These are phyloP conservation scores for Mycena olivaceomarginata DNA, from an alignment of 768 basidiomycete genomes.

Conservation along the genomic window DNA sequence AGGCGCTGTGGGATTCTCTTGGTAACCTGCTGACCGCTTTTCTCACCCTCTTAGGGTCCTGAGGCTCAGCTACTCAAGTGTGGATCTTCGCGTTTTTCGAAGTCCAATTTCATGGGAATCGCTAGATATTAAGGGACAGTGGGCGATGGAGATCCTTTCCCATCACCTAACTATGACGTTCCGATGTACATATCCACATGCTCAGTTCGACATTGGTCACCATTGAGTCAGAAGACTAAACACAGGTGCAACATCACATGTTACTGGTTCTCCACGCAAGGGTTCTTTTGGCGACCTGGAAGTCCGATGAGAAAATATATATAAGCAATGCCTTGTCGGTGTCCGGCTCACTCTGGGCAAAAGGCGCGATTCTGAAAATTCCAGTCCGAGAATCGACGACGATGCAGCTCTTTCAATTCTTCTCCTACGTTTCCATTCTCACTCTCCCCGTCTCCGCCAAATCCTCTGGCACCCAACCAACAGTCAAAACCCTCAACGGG, in stretches of 20 bases:
- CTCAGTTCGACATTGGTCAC: slow-evolving; percentile 35
- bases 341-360: slow-evolving; percentile 31
- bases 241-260: slow-evolving; percentile 32
- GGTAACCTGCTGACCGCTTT: slow-evolving; percentile 31
- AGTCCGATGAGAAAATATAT: slow-evolving; percentile 35
- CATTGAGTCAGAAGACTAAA: slow-evolving; percentile 33
- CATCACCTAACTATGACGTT: slow-evolving; percentile 27
- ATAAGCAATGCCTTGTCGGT: slow-evolving; percentile 35
- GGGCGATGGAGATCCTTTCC: slow-evolving; percentile 24
- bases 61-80: slow-evolving; percentile 31
- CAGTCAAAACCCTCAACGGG: slow-evolving; percentile 35
- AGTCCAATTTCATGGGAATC: slow-evolving; percentile 33
- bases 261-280: slow-evolving; percentile 27
- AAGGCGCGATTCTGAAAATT: slow-evolving; percentile 33
- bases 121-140: slow-evolving; percentile 34
- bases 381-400: slow-evolving; percentile 29
- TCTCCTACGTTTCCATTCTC: slow-evolving; percentile 31
- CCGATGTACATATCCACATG: slow-evolving; percentile 29
- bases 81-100: slow-evolving; percentile 28
- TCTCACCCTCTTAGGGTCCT: slow-evolving; percentile 23
- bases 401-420: slow-evolving; percentile 31
- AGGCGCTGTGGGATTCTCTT: slow-evolving; percentile 32
- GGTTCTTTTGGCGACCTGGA: slow-evolving; percentile 27
- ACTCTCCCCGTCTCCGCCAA: slow-evolving; percentile 33
- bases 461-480: slow-evolving; percentile 36